A percentile compares a stretch with the other conserved stretches of the same genome.
These are phyloP conservation scores for Durotheca rogersii DNA, from an alignment of 495 filamentous ascomycete genomes.

Conservation along the genomic window DNA sequence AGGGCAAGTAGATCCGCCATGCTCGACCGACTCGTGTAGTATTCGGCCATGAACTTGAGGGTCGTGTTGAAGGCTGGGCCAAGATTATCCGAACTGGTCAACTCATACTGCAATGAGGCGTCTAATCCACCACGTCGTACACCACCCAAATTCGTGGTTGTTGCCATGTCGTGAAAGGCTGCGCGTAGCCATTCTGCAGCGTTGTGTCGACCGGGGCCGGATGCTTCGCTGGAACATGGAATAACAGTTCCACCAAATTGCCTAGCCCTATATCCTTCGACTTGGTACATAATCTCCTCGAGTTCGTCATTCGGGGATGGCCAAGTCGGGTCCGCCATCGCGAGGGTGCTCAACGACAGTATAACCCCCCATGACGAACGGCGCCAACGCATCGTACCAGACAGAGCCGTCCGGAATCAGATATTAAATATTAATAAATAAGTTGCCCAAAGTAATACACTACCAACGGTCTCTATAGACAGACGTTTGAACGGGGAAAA, in stretches of 20 bases:
- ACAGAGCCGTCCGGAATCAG: background rate
- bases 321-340: slow-evolving; percentile 57
- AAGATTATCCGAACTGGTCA: slow-evolving; percentile 57
- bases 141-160: slow-evolving; percentile 44
- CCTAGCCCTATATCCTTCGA: slow-evolving; percentile 52
- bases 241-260: slow-evolving; percentile 57
- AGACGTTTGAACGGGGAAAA: background rate
- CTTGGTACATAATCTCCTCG: slow-evolving; percentile 63
- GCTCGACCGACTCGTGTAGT: slow-evolving; percentile 51
- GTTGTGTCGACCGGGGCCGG: slow-evolving; percentile 55
- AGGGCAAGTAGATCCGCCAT: slow-evolving; percentile 61
- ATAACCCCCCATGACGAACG: slow-evolving; percentile 13
- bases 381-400: slow-evolving; percentile 17
- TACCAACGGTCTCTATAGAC: background rate
- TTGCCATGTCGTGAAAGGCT: slow-evolving; percentile 65
- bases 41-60: slow-evolving; percentile 55
- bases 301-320: slow-evolving; percentile 60
- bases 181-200: slow-evolving; percentile 63
- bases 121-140: slow-evolving; percentile 56
- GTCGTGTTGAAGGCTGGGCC: slow-evolving; percentile 59
- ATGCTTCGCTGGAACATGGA: slow-evolving; percentile 57
- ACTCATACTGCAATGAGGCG: slow-evolving; percentile 60
- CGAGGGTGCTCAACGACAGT: slow-evolving; percentile 15
- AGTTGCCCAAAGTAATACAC: background rate
- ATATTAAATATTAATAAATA: slow-evolving; percentile 15